Conservation (phyloP, 495 filamentous ascomycete genomes). For the Neurospora sp. region DNA sequence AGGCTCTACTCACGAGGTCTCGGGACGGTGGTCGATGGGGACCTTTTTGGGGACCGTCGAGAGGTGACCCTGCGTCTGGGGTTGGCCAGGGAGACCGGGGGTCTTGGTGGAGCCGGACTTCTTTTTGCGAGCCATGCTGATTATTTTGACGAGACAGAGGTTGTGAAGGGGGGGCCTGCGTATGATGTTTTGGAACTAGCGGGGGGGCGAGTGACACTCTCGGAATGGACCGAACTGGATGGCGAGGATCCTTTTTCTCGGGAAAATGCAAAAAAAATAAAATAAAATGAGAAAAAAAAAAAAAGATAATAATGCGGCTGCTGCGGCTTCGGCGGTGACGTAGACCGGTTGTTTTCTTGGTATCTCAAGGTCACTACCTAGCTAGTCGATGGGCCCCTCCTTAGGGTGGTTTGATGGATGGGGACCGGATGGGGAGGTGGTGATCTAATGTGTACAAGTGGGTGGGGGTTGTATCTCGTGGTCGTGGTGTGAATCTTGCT, state of each 20-base stretch:
- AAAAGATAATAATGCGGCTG: background rate
- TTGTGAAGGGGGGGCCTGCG: background rate
- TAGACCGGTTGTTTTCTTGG: background rate
- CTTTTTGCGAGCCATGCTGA: background rate
- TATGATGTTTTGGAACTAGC: background rate
- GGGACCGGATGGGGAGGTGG: background rate
- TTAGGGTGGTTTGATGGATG: background rate
- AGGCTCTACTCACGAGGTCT: slow-evolving; percentile 17
- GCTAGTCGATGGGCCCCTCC: background rate
- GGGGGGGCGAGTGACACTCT: background rate
- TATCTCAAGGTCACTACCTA: background rate
- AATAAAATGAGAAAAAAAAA: background rate
- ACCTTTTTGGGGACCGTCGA: background rate
- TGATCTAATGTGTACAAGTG: background rate
- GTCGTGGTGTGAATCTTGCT: background rate
- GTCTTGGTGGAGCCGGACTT: background rate
- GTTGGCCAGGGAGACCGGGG: background rate
- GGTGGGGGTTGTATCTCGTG: background rate
- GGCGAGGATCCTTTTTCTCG: background rate
- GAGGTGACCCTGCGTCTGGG: background rate
- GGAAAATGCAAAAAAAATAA: background rate
- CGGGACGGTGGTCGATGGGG: slow-evolving; percentile 17
- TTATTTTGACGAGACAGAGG: background rate
- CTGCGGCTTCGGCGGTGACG: background rate
- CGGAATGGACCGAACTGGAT: background rate